Evolutionary conservation across 2,329 filamentous ascomycete species (phyloP), one percentile per base, ranked within the genome.

Genomic region (Calonectria fujianensis): DNA sequence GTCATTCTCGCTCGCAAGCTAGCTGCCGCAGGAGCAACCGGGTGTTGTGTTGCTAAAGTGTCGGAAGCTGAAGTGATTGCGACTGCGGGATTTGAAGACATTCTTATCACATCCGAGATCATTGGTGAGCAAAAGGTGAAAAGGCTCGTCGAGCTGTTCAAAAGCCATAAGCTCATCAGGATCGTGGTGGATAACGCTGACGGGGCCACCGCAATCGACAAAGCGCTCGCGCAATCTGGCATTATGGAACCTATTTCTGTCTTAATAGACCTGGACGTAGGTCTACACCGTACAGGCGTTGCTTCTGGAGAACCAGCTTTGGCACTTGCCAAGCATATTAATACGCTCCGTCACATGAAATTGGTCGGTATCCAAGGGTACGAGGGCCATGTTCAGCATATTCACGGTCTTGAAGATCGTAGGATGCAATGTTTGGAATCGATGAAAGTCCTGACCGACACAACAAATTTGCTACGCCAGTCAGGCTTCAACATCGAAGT

Each of bases 81-180:
- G 0, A 69, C 59, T 16, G 76, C 77, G 5, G 77, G 77, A 0
- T 79, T 79, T 0, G 67, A 75, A 1, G 77, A 79, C 20, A 51
- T 79, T 0, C 77, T 79, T 48, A 79, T 79, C 7, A 79, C 77
- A 4, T 78, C 74, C 16, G 77, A 79, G 27, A 74, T 79, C 4
- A 71, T 79, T 2, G 77, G 77, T 1, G 8, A 45, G 0, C 35
- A 51, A 1, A 79, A 79, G 0, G 74, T 79, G 1, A 72, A 51
- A 4, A 61, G 74, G 1, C 41, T 79, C 0, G 74, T 77, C 1
- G 77, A 79, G 52, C 18, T 79, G 0, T 79, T 75, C 31, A 69
- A 13, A 20, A 74, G 74, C 3, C 29, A 78, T 14, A 59, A 35
- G 0, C 41, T 14, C 2, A 63, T 79, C 4, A 50, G 69, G 3